Base-by-base conservation (phyloP, 257 asterid genomes). In the Salvia rosmarinus region DNA sequence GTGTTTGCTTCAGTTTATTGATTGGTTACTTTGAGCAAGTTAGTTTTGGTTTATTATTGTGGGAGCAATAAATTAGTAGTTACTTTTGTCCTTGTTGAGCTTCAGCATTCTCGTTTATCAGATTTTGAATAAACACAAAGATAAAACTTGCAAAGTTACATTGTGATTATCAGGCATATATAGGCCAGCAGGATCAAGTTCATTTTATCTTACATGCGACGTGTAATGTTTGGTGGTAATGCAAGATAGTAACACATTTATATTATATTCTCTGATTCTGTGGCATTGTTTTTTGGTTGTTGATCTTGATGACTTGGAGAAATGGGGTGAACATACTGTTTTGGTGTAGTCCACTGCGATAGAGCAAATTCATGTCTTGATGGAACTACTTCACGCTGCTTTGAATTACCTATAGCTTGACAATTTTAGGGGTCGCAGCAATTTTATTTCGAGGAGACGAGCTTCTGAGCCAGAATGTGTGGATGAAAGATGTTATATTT, bases 221-320 rank as follows among this genome's bases (percentile, higher is more conserved):
- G 11, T 21, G 6, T 59, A 9, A 13, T 47, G 14, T 21, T 61
- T 13, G 37, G 64, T 10, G 66, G 17, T 32, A 40, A 35, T n/a
- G 17, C 14, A 46, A 28, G 30, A 13, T 46, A 23, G 5, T 58
- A 58, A 3, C 35, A 0, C 3, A 14, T 9, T 19, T 39, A 10
- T 9, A 9, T 19, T 39, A 10, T 9, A 9, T 35, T 21, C 51
- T 25, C 61, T 40, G 52, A 54, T 56, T 74, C 30, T 43, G 30
- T 32, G 7, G 16, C 11, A 1, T 13, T 9, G 60, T 32, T 40
- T 65, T 64, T 40, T 65, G 42, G 61, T 20, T 56, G 60, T 34
- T 73, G 63, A 39, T 28, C 42, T 54, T 55, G 6, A 39, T 14
- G 17, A 32, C 21, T 58, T 60, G 47, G n/a, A 59, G 65, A 59